Evolutionary conservation across 352 stramenopile species (phyloP), one percentile per base, ranked within the genome.

Genomic region (Phytophthora rubi): DNA sequence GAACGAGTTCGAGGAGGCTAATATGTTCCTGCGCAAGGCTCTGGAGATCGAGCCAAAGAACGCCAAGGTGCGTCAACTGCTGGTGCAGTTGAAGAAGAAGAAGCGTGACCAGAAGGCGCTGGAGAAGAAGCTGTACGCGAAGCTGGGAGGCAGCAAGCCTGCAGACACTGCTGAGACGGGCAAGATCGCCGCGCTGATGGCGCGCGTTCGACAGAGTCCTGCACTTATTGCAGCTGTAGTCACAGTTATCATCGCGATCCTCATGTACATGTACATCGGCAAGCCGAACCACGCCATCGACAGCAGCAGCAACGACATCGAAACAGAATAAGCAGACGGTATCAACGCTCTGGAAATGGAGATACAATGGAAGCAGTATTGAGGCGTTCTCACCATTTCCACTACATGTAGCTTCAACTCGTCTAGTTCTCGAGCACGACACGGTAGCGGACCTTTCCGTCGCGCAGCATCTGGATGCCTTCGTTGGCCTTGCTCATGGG

Each of bases 1-100:
- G 70, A 90, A 80, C 65, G 88, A 95, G 58, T 95, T 93, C 55
- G 70, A 71, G 8, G 84, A 93, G 32, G 81, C 85, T 4, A 81
- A 77, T 15, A 62, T 74, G 59, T 85, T 85, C 30, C 62, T 92
- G 47, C 83, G 87, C 55, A 81, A 87, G 49, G 88, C 82, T n/a
- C 62, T 92, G 10, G 73, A 75, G 28, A 70, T 92, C 8, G 88
- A 95, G 18, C 88, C 85, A 0, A 81, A 83, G 62, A 92, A 92
- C 64, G 60, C 69, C 55, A 90, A 86, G 54, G 76, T 93, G 48
- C 82, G 88, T 18, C 71, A 91, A 39, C 66, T 93, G 61, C 47
- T 95, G 47, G 73, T 76, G 30, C 63, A 85, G 48, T 55, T 95
- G 33, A 91, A 92, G 71, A 79, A 82, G 66, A 91, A 92, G 70